Percentiles rank a stretch among this genome's conserved stretches.
Evolutionary conservation across 495 filamentous ascomycete species (phyloP).

Genomic region (Neurospora hispaniola): DNA sequence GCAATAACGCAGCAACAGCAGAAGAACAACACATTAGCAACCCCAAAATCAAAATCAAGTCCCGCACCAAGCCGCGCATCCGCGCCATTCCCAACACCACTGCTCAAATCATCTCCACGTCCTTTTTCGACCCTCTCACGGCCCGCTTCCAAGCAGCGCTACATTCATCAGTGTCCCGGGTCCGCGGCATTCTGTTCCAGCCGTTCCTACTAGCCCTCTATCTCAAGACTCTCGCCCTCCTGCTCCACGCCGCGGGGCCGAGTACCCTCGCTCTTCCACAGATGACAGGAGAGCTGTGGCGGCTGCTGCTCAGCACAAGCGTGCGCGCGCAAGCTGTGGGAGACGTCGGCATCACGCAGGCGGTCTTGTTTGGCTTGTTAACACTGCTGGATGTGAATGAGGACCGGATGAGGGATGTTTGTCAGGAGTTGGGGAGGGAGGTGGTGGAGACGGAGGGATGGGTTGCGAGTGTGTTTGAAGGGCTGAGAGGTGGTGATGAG

Average conservation of each 20-base stretch:
- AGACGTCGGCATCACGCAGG: slow-evolving; percentile 56
- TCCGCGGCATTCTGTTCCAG: slow-evolving; percentile 42
- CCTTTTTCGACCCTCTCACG: slow-evolving; percentile 74
- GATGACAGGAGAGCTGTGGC: slow-evolving; percentile 63
- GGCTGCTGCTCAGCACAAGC: slow-evolving; percentile 42
- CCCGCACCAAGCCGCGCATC: slow-evolving; percentile 39
- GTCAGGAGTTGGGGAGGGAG: slow-evolving; percentile 46
- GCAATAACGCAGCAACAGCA: neutral
- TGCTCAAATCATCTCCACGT: slow-evolving; percentile 57
- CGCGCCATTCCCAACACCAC: slow-evolving; percentile 65
- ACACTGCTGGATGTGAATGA: slow-evolving; percentile 80
- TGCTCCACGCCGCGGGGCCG: slow-evolving; percentile 56
- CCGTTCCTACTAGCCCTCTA: slow-evolving; percentile 50
- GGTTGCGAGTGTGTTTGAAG: slow-evolving; percentile 31
- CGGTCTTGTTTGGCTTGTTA: slow-evolving; percentile 67
- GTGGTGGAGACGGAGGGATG: slow-evolving; percentile 47
- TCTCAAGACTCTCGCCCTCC: slow-evolving; percentile 54
- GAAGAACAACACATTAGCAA: slow-evolving; percentile 5
- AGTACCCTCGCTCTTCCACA: slow-evolving; percentile 49
- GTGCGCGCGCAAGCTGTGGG: slow-evolving; percentile 33
- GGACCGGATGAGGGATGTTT: slow-evolving; percentile 62
- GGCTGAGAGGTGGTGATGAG: slow-evolving; percentile 32
- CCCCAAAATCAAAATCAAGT: slow-evolving; percentile 12
- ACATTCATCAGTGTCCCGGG: slow-evolving; percentile 29
- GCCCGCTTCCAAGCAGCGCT: slow-evolving; percentile 47